These are phyloP conservation scores for Guyanaporus albipodus DNA, from an alignment of 768 basidiomycete genomes.

Conservation along the genomic window DNA sequence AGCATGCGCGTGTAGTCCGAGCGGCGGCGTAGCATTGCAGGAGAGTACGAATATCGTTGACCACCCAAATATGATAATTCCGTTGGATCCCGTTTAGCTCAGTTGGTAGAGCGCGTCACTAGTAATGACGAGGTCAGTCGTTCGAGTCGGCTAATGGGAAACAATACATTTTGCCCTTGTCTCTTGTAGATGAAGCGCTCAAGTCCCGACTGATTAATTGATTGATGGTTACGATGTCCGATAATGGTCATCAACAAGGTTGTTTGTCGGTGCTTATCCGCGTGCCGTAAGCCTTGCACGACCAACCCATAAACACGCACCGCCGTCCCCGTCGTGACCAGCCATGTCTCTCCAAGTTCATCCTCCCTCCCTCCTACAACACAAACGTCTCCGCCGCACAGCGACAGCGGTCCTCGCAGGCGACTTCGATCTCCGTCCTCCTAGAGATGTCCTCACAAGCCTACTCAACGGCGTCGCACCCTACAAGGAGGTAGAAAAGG, in stretches of 20 bases:
- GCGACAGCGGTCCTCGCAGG: slow-evolving; percentile 77
- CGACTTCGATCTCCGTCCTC: slow-evolving; percentile 61
- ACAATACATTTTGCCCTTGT: background rate
- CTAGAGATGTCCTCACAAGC: slow-evolving; percentile 76
- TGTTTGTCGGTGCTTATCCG: slow-evolving; percentile 36
- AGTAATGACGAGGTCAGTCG: slow-evolving; percentile 69
- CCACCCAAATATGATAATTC: background rate
- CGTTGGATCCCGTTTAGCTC: slow-evolving; percentile 36
- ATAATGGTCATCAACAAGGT: slow-evolving; percentile 33
- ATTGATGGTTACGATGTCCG: slow-evolving; percentile 26
- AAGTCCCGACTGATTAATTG: slow-evolving; percentile 30
- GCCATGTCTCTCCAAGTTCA: slow-evolving; percentile 23
- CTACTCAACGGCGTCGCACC: slow-evolving; percentile 71
- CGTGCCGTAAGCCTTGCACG: slow-evolving; percentile 34
- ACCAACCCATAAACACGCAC: slow-evolving; percentile 34
- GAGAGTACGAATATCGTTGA: background rate
- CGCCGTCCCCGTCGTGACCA: slow-evolving; percentile 5
- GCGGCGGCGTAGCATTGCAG: background rate
- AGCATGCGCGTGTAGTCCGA: slow-evolving; percentile 41
- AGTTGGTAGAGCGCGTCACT: slow-evolving; percentile 65
- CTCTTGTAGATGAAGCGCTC: too few species aligned
- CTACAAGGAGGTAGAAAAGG: slow-evolving; percentile 59
- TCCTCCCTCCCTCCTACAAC: slow-evolving; percentile 13
- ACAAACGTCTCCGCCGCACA: slow-evolving; percentile 49
- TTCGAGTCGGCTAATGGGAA: slow-evolving; percentile 55